Evolutionary conservation across 371 early-diverging fungal genomes (phyloP), one percentile per base, ranked within the genome.

Genomic region (Mortierella sp.): DNA sequence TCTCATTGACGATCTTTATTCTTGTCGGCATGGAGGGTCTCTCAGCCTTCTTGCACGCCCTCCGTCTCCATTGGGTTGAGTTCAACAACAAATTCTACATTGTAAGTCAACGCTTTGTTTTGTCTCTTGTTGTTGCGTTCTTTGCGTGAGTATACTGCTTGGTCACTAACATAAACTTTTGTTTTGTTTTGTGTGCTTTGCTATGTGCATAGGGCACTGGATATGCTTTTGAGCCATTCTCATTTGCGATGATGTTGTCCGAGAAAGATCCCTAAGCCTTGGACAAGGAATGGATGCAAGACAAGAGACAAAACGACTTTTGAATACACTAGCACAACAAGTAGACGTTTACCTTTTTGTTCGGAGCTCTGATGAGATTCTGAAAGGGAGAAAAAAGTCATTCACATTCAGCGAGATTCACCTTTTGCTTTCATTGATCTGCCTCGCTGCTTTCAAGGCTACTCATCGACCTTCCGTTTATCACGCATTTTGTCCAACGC

Each of bases 21-120:
- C 91, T 99, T 75, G 88, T 99, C 44, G 92, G 97, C 58, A 97
- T 99, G 97, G 99, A 99, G 91, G 99, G 99, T 10, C 90, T 99
- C 16, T 97, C 97, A 73, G 99, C 99, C 3, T 99, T 99, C 91
- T 90, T 99, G 85, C 99, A 99, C 90, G 99, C 99, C 1, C 93
- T 99, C 49, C 97, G 99, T 94, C 93, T 99, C 77, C 99, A 99
- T 90, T 99, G 99, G 99, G 90, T 99, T 72, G 99, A 99, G 91
- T 99, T 99, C 90, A 97, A 99, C 88, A 95, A 94, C 89, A 99
- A 99, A 91, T 99, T 99, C 89, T 99, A 99, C 88, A 91, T 91
- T 29, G 81, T 81, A 70, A 58, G 58, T 46, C 48, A 35, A 35
- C 35, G 6, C 21, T 10, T 35, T 46, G 1, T 41, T 3, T 55